Evolutionary conservation across 257 asterid genomes (phyloP).

Genomic region (Solanum dulcamara): DNA sequence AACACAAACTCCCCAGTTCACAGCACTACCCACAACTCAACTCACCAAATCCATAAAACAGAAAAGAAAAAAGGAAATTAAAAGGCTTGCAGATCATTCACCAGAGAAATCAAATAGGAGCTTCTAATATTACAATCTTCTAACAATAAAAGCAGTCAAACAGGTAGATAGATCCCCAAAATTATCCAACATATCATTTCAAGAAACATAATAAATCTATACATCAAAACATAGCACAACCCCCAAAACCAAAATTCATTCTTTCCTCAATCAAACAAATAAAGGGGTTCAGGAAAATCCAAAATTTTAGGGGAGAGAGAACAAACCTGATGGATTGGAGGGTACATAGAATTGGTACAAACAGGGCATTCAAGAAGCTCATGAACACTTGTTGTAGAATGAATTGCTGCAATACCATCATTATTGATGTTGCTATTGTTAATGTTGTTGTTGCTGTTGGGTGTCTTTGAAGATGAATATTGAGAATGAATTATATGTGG

Average conservation of each 20-base stretch:
- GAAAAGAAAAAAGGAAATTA: background rate
- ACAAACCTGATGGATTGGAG: slow-evolving; percentile 14
- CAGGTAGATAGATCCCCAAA: background rate
- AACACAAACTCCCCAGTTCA: background rate
- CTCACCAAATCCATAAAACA: background rate
- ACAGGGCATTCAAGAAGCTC: slow-evolving; percentile 29
- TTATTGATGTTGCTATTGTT: slow-evolving; percentile 3
- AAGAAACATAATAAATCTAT: background rate
- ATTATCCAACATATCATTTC: background rate
- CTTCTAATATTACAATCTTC: background rate
- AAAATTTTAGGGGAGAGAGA: slow-evolving; percentile 31
- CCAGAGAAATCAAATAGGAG: background rate
- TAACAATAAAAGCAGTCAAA: background rate
- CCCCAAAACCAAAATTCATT: background rate
- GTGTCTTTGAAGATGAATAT: slow-evolving; percentile 28
- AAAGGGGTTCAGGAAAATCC: background rate
- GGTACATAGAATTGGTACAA: slow-evolving; percentile 2
- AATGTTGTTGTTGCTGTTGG: slow-evolving; percentile 5
- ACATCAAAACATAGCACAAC: background rate
- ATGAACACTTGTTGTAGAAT: slow-evolving; percentile 40
- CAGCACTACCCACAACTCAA: background rate
- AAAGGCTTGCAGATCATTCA: background rate
- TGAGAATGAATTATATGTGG: slow-evolving; percentile 14
- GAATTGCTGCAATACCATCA: slow-evolving; percentile 19
- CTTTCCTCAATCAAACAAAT: background rate